Conservation (phyloP, 164 flowering plant genomes). For the Euptelea pleiosperma region DNA sequence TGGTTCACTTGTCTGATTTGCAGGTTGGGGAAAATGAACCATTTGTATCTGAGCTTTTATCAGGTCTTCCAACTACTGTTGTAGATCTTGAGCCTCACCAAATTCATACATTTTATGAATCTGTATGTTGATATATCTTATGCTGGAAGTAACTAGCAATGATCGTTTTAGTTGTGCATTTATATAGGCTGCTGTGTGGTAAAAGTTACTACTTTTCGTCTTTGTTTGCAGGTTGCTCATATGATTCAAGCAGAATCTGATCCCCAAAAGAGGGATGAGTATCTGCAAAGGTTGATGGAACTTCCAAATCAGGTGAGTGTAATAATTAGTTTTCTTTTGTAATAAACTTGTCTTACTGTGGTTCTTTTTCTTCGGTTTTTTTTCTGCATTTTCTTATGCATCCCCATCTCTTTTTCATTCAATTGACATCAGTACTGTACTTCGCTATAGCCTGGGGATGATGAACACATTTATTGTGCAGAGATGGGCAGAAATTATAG, state of each 20-base stretch:
- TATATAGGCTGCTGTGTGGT: neutral
- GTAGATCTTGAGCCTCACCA: constrained; percentile 97
- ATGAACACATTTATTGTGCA: constrained; percentile 30
- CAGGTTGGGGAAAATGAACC: constrained; percentile 98
- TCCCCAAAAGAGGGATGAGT: constrained; percentile 88
- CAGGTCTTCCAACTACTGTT: constrained; percentile 77
- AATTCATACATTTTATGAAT: constrained; percentile 95
- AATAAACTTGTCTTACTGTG: neutral
- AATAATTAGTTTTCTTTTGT: neutral
- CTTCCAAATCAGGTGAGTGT: constrained; percentile 81
- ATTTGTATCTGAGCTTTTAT: constrained; percentile 92
- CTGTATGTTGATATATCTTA: constrained; percentile 49
- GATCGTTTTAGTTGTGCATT: neutral
- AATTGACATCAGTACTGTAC: neutral
- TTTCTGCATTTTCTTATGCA: no score
- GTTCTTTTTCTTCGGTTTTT: neutral
- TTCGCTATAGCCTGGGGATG: neutral
- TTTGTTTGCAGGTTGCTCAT: constrained; percentile 68
- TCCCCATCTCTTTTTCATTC: neutral
- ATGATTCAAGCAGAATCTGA: constrained; percentile 99
- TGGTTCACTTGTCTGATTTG: constrained; percentile 8
- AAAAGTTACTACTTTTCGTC: neutral
- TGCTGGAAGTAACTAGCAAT: neutral
- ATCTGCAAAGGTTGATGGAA: constrained; percentile 84
- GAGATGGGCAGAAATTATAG: constrained; percentile 97